Evolutionary conservation across 1,284 basidiomycete species (phyloP).

Genomic region (Ceratobasidium sp.): DNA sequence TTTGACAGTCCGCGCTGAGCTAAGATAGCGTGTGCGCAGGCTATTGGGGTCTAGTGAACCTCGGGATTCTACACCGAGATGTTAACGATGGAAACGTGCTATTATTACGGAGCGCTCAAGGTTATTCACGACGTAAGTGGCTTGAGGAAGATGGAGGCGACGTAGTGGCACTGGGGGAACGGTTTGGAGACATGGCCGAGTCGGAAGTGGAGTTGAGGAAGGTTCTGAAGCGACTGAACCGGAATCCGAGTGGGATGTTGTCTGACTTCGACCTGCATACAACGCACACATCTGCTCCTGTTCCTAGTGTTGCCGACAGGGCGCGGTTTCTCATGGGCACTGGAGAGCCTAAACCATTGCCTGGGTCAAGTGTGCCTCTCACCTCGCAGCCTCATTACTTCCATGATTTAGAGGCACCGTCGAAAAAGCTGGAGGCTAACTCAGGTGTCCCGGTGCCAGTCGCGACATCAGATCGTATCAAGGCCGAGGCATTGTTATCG

Average conservation of each 20-base stretch:
- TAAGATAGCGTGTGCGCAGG: not conserved
- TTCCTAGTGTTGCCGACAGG: too few relatives aligned
- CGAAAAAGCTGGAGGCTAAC: too few relatives aligned
- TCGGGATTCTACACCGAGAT: constrained; percentile 3
- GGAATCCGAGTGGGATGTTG: not conserved
- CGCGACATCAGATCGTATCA: too few relatives aligned
- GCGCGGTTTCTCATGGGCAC: too few relatives aligned
- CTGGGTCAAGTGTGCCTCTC: too few relatives aligned
- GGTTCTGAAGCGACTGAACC: not conserved
- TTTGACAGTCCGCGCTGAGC: not conserved
- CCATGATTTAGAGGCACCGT: too few relatives aligned
- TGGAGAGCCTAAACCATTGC: too few relatives aligned
- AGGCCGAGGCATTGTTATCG: too few relatives aligned
- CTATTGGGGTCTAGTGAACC: not conserved
- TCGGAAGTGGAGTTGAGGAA: not conserved
- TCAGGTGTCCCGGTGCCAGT: too few relatives aligned
- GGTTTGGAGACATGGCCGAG: not conserved
- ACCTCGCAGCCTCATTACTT: too few relatives aligned
- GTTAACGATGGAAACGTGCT: constrained; percentile 27
- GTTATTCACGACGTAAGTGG: not conserved
- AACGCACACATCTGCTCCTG: not conserved
- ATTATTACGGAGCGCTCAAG: not conserved
- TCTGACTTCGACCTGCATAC: constrained; percentile 20
- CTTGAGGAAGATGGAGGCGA: not conserved
- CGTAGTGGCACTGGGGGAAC: not conserved